Conservation (phyloP, 2,329 filamentous ascomycete genomes). For the Colletotrichum camelliae region DNA sequence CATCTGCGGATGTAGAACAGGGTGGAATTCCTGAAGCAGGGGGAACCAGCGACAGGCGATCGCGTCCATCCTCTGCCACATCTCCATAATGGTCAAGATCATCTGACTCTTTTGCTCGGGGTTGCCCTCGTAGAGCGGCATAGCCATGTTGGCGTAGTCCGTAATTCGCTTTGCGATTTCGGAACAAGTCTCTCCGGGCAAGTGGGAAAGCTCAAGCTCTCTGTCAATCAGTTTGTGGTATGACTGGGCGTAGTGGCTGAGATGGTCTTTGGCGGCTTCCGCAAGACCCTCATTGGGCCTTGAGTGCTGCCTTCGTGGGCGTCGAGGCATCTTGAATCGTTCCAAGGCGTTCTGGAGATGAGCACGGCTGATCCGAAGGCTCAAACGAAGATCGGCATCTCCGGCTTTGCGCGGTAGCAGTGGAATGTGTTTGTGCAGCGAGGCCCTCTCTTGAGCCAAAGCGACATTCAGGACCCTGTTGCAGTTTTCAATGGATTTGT, state of each 20-base stretch:
- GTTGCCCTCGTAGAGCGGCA: slow-evolving; percentile 44
- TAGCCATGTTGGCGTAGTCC: slow-evolving; percentile 36
- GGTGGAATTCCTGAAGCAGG: slow-evolving; percentile 55
- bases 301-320: background rate
- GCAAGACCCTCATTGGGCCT: background rate
- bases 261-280: slow-evolving; percentile 16
- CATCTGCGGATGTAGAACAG: slow-evolving; percentile 52
- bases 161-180: slow-evolving; percentile 37
- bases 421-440: slow-evolving; percentile 42
- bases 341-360: slow-evolving; percentile 30
- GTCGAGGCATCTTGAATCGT: background rate
- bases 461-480: slow-evolving; percentile 32
- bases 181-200: slow-evolving; percentile 11
- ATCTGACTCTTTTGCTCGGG: slow-evolving; percentile 56
- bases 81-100: slow-evolving; percentile 58
- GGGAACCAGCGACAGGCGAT: slow-evolving; percentile 46
- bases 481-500: slow-evolving; percentile 31
- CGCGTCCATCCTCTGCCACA: slow-evolving; percentile 64
- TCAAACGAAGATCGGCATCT: slow-evolving; percentile 34
- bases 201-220: slow-evolving; percentile 13
- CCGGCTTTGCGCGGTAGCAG: slow-evolving; percentile 43
- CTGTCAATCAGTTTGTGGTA: slow-evolving; percentile 22
- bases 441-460: slow-evolving; percentile 47
- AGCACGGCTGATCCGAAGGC: slow-evolving; percentile 43
- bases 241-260: slow-evolving; percentile 22